phyloP scores from a whole-genome alignment of 1,284 basidiomycete species.

The Sporisorium graminicola region DNA sequence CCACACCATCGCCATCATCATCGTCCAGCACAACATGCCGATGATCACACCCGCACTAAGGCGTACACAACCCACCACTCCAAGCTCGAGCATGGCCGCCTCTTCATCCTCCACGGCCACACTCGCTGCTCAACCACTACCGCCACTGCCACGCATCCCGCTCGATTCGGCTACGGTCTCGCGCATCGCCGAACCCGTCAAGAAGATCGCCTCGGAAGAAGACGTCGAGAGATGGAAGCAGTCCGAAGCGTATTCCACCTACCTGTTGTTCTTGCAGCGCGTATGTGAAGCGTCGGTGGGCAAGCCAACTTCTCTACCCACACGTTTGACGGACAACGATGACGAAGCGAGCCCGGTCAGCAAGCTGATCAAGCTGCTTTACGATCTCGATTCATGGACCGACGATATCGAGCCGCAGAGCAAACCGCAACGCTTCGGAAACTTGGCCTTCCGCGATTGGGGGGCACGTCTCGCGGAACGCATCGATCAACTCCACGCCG shows the following conservation, averaged over 20 bases:
- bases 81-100: not conserved
- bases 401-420: constrained; percentile 82
- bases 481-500: constrained; percentile 63
- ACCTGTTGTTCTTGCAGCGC: constrained; percentile 64
- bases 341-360: constrained; percentile 60
- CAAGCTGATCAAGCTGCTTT: constrained; percentile 76
- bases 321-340: not conserved
- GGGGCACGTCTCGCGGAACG: constrained; percentile 77
- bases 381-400: constrained; percentile 82
- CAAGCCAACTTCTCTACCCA: constrained; percentile 43
- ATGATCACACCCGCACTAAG: constrained; percentile 35
- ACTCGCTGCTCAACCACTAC: constrained; percentile 35
- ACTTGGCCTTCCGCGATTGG: constrained; percentile 91
- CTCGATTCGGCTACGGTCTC: constrained; percentile 12
- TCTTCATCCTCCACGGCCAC: constrained; percentile 28
- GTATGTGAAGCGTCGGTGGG: constrained; percentile 65
- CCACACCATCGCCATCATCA: not conserved
- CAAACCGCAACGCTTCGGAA: constrained; percentile 93
- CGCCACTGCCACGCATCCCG: constrained; percentile 38
- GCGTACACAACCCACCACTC: not conserved
- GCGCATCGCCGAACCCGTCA: constrained; percentile 43
- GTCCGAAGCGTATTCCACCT: constrained; percentile 56
- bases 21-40: constrained; percentile 17
- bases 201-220: constrained; percentile 63
- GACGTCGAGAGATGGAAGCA: constrained; percentile 66